Conservation (phyloP, 306 rosid species). For the Ceratonia siliqua region DNA sequence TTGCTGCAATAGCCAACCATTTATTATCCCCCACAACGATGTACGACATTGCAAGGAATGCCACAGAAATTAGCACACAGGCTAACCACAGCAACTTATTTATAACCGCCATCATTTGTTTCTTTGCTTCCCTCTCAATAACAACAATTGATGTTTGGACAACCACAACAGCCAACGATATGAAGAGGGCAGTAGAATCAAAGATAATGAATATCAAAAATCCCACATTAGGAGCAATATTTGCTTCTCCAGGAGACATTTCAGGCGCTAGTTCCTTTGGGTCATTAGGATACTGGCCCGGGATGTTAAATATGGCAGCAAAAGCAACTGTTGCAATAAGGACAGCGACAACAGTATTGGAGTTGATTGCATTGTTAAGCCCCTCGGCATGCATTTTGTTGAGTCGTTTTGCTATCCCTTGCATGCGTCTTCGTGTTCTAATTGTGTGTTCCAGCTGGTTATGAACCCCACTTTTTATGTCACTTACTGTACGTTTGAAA, state of each 20-base stretch:
- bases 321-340: constrained; percentile 84
- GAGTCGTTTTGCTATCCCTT: constrained; percentile 64
- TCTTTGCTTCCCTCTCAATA: constrained; percentile 63
- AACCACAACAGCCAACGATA: constrained; percentile 81
- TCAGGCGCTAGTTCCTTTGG: not conserved
- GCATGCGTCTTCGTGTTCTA: constrained; percentile 63
- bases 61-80: constrained; percentile 71
- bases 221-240: constrained; percentile 46
- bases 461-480: constrained; percentile 74
- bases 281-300: constrained; percentile 59
- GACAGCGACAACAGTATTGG: constrained; percentile 76
- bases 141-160: constrained; percentile 84
- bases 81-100: constrained; percentile 89
- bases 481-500: constrained; percentile 74
- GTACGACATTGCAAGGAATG: constrained; percentile 79
- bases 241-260: constrained; percentile 59
- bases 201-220: constrained; percentile 64
- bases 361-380: constrained; percentile 80
- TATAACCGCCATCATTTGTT: constrained; percentile 64
- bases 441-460: constrained; percentile 78
- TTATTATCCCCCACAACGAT: constrained; percentile 65
- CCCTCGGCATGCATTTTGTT: constrained; percentile 80
- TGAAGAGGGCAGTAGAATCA: constrained; percentile 75
- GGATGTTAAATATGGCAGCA: constrained; percentile 75
- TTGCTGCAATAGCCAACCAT: constrained; percentile 64